These are phyloP conservation scores for Rhizodiscina lignyota DNA, from an alignment of 495 filamentous ascomycete species.

Conservation along the genomic window DNA sequence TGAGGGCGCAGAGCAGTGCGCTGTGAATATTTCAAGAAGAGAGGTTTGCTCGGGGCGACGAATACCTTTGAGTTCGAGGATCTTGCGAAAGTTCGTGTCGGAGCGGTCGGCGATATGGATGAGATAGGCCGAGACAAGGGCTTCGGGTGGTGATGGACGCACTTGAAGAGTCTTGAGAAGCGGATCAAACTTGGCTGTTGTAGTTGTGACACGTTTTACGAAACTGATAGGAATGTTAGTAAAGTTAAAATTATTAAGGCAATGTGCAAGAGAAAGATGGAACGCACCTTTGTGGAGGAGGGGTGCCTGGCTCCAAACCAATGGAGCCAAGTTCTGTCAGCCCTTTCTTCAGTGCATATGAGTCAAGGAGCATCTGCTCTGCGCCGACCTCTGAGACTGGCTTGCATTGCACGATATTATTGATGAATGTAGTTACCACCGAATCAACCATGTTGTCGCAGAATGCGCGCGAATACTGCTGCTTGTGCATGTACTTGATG, in stretches of 20 bases:
- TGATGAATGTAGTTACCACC: constrained; percentile 60
- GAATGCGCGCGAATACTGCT: constrained; percentile 85
- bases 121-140: constrained; percentile 89
- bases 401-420: constrained; percentile 71
- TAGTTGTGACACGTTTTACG: constrained; percentile 72
- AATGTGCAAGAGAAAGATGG: neutral
- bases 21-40: constrained; percentile 75
- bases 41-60: constrained; percentile 47
- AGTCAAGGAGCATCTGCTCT: constrained; percentile 96
- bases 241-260: neutral
- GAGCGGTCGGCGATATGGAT: constrained; percentile 83
- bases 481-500: constrained; percentile 66
- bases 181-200: constrained; percentile 74
- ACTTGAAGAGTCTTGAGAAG: constrained; percentile 96
- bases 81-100: constrained; percentile 90
- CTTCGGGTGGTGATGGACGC: constrained; percentile 75
- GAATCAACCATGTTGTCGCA: constrained; percentile 87
- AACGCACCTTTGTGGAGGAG: constrained; percentile 15
- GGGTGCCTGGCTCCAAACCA: constrained; percentile 25
- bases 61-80: constrained; percentile 85
- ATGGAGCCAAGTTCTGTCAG: constrained; percentile 51
- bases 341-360: constrained; percentile 75
- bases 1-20: constrained; percentile 49
- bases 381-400: constrained; percentile 87
- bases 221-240: constrained; percentile 33